Percentiles rank a stretch among this genome's conserved stretches.
These are phyloP conservation scores for Xylariomycetidae sp. DNA, from an alignment of 2,329 filamentous ascomycete genomes.

Conservation along the genomic window DNA sequence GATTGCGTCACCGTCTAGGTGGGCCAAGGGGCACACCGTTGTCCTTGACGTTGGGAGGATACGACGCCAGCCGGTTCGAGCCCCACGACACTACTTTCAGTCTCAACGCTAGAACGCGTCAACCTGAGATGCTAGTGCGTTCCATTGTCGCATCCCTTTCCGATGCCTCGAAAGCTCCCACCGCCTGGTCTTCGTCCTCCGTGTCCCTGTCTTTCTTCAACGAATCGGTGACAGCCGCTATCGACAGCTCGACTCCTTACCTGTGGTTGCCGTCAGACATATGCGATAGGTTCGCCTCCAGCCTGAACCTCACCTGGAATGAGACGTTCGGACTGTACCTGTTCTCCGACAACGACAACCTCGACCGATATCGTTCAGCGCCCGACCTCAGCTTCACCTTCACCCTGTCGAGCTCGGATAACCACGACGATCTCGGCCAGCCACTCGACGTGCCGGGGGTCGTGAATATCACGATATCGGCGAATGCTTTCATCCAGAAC, in stretches of 20 bases:
- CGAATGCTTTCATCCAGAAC: slow-evolving; percentile 44
- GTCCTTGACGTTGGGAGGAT: slow-evolving; percentile 66
- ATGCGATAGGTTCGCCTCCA: slow-evolving; percentile 60
- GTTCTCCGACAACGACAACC: slow-evolving; percentile 52
- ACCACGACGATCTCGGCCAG: slow-evolving; percentile 45
- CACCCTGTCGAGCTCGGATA: slow-evolving; percentile 51
- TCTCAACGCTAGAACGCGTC: slow-evolving; percentile 48
- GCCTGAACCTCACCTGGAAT: slow-evolving; percentile 63
- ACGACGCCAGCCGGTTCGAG: slow-evolving; percentile 58
- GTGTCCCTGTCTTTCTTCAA: slow-evolving; percentile 39
- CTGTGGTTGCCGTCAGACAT: slow-evolving; percentile 57
- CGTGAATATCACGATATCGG: slow-evolving; percentile 52
- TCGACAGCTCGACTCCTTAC: slow-evolving; percentile 62
- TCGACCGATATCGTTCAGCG: slow-evolving; percentile 38
- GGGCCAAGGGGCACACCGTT: slow-evolving; percentile 38
- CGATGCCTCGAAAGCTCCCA: slow-evolving; percentile 25
- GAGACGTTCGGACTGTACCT: slow-evolving; percentile 60
- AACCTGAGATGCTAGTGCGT: slow-evolving; percentile 57
- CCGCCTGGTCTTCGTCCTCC: slow-evolving; percentile 36
- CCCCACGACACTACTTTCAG: slow-evolving; percentile 57
- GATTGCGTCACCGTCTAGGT: too few relatives aligned
- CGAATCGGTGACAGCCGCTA: slow-evolving; percentile 45
- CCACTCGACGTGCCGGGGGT: slow-evolving; percentile 46
- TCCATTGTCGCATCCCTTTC: slow-evolving; percentile 42
- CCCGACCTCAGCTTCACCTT: slow-evolving; percentile 53